Percentiles rank a stretch among this genome's conserved stretches.
These are phyloP conservation scores for Monilinia vaccinii-corymbosi DNA, from an alignment of 2,329 filamentous ascomycete species.

Conservation along the genomic window DNA sequence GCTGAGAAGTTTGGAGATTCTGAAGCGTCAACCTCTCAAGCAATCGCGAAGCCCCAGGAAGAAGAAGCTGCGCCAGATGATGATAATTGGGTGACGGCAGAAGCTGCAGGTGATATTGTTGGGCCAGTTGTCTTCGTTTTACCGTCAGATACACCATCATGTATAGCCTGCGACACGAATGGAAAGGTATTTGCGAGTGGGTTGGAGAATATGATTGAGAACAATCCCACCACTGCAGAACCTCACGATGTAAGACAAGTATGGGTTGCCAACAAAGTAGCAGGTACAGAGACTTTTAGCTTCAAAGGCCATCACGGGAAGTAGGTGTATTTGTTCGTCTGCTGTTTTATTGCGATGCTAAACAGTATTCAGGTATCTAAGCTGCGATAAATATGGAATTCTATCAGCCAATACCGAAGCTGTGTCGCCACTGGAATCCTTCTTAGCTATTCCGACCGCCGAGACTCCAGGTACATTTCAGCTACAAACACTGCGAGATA, in stretches of 20 bases:
- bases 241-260: slow-evolving; percentile 94
- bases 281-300: slow-evolving; percentile 70
- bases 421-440: slow-evolving; percentile 75
- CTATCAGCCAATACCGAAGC: slow-evolving; percentile 72
- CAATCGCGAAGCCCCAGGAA: slow-evolving; percentile 15
- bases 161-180: slow-evolving; percentile 75
- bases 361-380: slow-evolving; percentile 55
- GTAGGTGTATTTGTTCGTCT: slow-evolving; percentile 36
- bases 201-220: slow-evolving; percentile 83
- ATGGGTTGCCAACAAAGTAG: slow-evolving; percentile 79
- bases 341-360: not conserved
- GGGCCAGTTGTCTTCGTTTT: slow-evolving; percentile 80
- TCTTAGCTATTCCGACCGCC: slow-evolving; percentile 53
- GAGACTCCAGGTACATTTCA: slow-evolving; percentile 65
- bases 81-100: slow-evolving; percentile 87
- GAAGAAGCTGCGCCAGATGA: slow-evolving; percentile 41
- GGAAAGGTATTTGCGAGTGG: slow-evolving; percentile 77
- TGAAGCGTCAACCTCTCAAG: slow-evolving; percentile 19
- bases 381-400: slow-evolving; percentile 74
- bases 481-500: slow-evolving; percentile 63
- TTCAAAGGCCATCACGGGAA: slow-evolving; percentile 88
- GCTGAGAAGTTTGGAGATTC: slow-evolving; percentile 32
- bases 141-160: slow-evolving; percentile 62
- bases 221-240: slow-evolving; percentile 74
- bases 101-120: slow-evolving; percentile 60